phyloP scores from a whole-genome alignment of 2,329 filamentous ascomycete species.

The Fusarium hostae region DNA sequence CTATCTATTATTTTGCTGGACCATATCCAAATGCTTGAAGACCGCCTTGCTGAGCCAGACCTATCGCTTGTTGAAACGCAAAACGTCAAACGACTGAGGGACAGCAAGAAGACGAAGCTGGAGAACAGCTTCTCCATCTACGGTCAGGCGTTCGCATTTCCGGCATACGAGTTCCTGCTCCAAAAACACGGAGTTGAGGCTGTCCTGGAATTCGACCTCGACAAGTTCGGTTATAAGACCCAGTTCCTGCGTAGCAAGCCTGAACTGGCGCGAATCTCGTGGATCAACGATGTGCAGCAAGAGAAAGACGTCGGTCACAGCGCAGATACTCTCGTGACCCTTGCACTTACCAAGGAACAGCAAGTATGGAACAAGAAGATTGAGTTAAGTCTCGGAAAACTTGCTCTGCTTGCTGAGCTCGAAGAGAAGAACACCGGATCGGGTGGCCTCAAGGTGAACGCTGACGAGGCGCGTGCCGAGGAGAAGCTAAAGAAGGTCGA shows the following conservation, averaged over 20 bases:
- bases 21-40: constrained; percentile 58
- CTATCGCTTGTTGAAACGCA: constrained; percentile 46
- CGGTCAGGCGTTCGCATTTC: constrained; percentile 74
- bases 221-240: constrained; percentile 77
- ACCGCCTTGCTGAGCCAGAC: constrained; percentile 42
- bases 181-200: constrained; percentile 71
- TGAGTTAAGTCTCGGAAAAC: constrained; percentile 88
- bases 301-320: constrained; percentile 81
- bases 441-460: constrained; percentile 53
- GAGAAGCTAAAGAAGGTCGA: constrained; percentile 65
- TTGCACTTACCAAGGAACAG: constrained; percentile 77
- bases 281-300: constrained; percentile 91
- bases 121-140: constrained; percentile 71
- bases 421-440: constrained; percentile 47
- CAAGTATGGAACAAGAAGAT: constrained; percentile 95
- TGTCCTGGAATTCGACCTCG: constrained; percentile 76
- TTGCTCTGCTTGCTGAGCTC: constrained; percentile 76
- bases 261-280: constrained; percentile 81
- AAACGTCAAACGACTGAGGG: constrained; percentile 50
- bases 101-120: constrained; percentile 57
- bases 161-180: constrained; percentile 84
- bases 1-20: constrained; percentile 67
- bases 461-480: constrained; percentile 53
- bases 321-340: constrained; percentile 73
- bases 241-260: constrained; percentile 79